Conservation (phyloP, 2,329 filamentous ascomycete genomes). For the Cladobotryum protrusum region DNA sequence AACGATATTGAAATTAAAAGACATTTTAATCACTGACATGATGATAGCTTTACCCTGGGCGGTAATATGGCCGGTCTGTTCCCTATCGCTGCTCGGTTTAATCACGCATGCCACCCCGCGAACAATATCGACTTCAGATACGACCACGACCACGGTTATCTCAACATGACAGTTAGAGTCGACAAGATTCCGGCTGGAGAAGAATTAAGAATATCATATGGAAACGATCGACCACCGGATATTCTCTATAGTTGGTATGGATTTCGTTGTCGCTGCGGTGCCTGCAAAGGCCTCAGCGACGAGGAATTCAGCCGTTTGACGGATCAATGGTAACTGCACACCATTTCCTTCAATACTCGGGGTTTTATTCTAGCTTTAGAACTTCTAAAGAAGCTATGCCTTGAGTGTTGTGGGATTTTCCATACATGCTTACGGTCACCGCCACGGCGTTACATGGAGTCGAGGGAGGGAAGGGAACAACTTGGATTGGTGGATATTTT, state of each 20-base stretch:
- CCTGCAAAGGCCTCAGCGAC: constrained; percentile 29
- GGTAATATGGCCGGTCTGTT: constrained; percentile 36
- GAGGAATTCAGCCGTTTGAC: constrained; percentile 5
- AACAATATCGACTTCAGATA: constrained; percentile 41
- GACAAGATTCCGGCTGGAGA: constrained; percentile 33
- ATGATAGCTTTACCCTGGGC: constrained; percentile 22
- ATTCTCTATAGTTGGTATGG: constrained; percentile 41
- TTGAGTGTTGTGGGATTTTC: too few relatives aligned
- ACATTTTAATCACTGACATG: too few relatives aligned
- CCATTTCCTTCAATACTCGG: background rate
- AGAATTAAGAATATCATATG: constrained; percentile 49
- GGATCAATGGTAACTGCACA: constrained; percentile 3
- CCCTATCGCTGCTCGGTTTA: constrained; percentile 49
- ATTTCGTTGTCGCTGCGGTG: constrained; percentile 47
- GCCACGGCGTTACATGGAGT: too few relatives aligned
- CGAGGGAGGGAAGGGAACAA: too few relatives aligned
- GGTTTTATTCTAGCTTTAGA: too few relatives aligned
- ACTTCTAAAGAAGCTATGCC: too few relatives aligned
- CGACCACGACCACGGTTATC: constrained; percentile 24
- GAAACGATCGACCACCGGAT: constrained; percentile 24
- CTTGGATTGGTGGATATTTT: too few relatives aligned
- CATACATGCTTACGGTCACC: too few relatives aligned
- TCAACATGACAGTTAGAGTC: constrained; percentile 36
- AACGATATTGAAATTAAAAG: too few relatives aligned
- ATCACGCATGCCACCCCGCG: constrained; percentile 46